These are phyloP conservation scores for Claviceps digitariae DNA, from an alignment of 2,329 filamentous ascomycete species.

Conservation along the genomic window DNA sequence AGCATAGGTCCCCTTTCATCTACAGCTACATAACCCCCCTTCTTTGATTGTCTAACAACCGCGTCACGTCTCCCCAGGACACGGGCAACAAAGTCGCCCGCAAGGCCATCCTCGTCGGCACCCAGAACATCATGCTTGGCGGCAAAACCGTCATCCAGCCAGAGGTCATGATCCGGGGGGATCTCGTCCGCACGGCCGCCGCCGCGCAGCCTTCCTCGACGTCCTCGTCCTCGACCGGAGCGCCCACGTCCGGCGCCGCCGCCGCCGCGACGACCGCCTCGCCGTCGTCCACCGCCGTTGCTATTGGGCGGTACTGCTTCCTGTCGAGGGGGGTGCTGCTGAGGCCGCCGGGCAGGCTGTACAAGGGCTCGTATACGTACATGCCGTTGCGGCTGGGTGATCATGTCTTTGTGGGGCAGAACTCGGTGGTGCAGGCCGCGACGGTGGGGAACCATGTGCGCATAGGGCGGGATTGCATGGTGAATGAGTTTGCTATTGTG, in stretches of 20 bases:
- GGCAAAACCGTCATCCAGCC: conserved; percentile 94
- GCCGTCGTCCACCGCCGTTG: conserved; percentile 53
- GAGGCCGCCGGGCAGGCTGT: conserved; percentile 69
- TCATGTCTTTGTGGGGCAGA: conserved; percentile 77
- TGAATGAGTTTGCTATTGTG: conserved; percentile 80
- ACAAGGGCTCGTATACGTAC: conserved; percentile 66
- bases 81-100: conserved; percentile 97
- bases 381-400: conserved; percentile 88
- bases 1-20: conserved; percentile 1
- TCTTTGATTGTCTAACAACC: no score
- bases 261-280: conserved; percentile 35
- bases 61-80: conserved; percentile 59
- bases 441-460: conserved; percentile 74
- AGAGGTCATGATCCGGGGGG: conserved; percentile 85
- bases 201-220: conserved; percentile 19
- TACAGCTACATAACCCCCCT: no score
- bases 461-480: conserved; percentile 62
- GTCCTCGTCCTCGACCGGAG: conserved; percentile 16
- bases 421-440: conserved; percentile 68
- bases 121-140: conserved; percentile 93
- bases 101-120: conserved; percentile 81
- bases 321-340: conserved; percentile 66
- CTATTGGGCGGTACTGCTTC: conserved; percentile 85
- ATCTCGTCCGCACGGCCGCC: conserved; percentile 48
- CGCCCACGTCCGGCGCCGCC: conserved; percentile 33